These are phyloP conservation scores for Achaetomiella virescens DNA, from an alignment of 495 filamentous ascomycete genomes.

Conservation along the genomic window DNA sequence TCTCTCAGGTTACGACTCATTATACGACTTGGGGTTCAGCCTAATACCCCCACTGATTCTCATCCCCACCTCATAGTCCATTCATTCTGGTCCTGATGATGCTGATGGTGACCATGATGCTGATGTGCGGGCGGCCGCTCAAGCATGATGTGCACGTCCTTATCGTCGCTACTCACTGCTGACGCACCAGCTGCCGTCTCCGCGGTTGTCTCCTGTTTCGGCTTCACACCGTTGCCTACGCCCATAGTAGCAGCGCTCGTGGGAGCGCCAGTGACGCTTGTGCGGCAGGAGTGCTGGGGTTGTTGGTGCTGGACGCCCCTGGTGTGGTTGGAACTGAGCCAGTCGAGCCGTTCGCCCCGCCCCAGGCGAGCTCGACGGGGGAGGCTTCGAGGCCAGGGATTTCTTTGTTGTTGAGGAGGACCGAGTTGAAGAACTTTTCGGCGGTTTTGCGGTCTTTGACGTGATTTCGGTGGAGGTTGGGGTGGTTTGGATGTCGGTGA, in stretches of 20 bases:
- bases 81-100: conserved; percentile 21
- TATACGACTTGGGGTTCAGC: too few species aligned
- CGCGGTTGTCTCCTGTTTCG: neutral
- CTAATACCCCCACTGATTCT: conserved; percentile 34
- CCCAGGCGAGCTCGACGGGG: conserved; percentile 72
- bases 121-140: conserved; percentile 16
- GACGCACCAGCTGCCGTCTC: neutral
- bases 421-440: conserved; percentile 71
- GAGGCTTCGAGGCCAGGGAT: conserved; percentile 64
- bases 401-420: conserved; percentile 46
- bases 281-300: neutral
- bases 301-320: neutral
- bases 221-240: neutral
- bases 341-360: conserved; percentile 37
- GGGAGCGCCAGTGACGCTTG: too few species aligned
- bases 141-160: conserved; percentile 29
- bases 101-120: neutral
- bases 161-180: conserved; percentile 23
- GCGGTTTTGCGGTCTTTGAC: conserved; percentile 84
- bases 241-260: too few species aligned
- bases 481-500: conserved; percentile 65
- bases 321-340: conserved; percentile 7
- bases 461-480: conserved; percentile 57
- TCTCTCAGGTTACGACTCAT: too few species aligned
- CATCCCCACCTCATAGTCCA: conserved; percentile 43